Base-by-base conservation (phyloP, 495 filamentous ascomycete genomes). In the Melanomma pulvis-pyrius region DNA sequence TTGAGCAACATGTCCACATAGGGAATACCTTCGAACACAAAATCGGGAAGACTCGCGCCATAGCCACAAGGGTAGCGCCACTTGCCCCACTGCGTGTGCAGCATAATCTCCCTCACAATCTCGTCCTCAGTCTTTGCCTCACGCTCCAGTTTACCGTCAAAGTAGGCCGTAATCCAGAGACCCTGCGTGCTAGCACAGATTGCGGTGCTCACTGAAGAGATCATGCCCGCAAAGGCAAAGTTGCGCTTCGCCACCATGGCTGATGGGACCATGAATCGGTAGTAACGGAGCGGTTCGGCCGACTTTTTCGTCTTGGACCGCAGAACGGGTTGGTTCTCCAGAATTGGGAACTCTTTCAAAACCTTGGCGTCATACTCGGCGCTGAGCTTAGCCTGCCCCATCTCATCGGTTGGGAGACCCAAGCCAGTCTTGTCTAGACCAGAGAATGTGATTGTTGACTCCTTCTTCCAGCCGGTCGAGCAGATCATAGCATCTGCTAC, bases 11-110 rank as follows among this genome's bases (percentile, higher is more conserved):
- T 65, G 75, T 93, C 91, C 2, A 92, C 73, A 71, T 93, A 96
- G n/a, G 91, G 87, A 47, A 92, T 66, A 1, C 81, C 83, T 74
- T 94, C 90, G 71, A 92, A 92, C 52, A 89, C 86, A 61, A 91
- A 85, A 69, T 91, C 89, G 0, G 88, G 87, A 62, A 84, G 85
- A 61, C 83, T 81, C 22, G 75, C 75, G 0, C 88, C 89, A 59
- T 83, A 85, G 1, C 89, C 90, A 1, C 79, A 81, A 0, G 87
- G 87, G 67, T 87, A 89, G 9, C 90, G 78, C 84, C 86, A 90
- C 63, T 82, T 82, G 0, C 89, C 86, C 69, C 88, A 92, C 12
- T 89, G 84, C 21, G 82, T 83, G 70, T 87, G 80, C 60, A 93
- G 75, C 15, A 84, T 79, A 0, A 87, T 87, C 67, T 90, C 86